Percentiles rank a stretch among this genome's conserved stretches.
Evolutionary conservation across 139 green algal genomes (phyloP).

Genomic region (Medakamo hakoo): DNA sequence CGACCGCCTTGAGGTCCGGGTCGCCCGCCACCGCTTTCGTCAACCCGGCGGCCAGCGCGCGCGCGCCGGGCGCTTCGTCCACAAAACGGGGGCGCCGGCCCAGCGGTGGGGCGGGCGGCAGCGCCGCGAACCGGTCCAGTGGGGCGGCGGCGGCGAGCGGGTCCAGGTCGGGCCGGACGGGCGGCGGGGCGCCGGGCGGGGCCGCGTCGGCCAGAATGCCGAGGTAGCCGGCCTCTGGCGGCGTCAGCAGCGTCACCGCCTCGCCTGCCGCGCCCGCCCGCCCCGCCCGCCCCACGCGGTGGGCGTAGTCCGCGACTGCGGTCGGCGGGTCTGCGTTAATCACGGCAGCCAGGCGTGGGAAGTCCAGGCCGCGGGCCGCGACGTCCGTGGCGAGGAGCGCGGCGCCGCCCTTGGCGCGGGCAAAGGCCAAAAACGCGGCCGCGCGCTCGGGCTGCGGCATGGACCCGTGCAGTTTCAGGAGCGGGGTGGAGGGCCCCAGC

Average conservation of each 20-base stretch:
- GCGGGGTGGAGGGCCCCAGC: background rate
- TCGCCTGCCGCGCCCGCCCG: slow-evolving; percentile 66
- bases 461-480: slow-evolving; percentile 86
- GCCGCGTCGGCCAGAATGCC: slow-evolving; percentile 49
- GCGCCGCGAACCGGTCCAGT: slow-evolving; percentile 11
- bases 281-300: slow-evolving; percentile 75
- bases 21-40: slow-evolving; percentile 29
- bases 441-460: slow-evolving; percentile 61
- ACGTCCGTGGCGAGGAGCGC: slow-evolving; percentile 80
- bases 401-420: slow-evolving; percentile 10
- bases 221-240: slow-evolving; percentile 63
- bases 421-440: slow-evolving; percentile 53
- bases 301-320: slow-evolving; percentile 66
- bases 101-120: slow-evolving; percentile 6
- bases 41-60: slow-evolving; percentile 14
- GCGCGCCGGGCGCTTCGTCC: slow-evolving; percentile 5
- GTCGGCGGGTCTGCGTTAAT: slow-evolving; percentile 85
- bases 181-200: slow-evolving; percentile 18
- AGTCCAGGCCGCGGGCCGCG: slow-evolving; percentile 76
- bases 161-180: slow-evolving; percentile 1
- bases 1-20: slow-evolving; percentile 23
- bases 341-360: slow-evolving; percentile 70
- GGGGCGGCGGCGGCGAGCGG: slow-evolving; percentile 5
- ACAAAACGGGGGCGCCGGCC: slow-evolving; percentile 11
- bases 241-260: slow-evolving; percentile 72